These are phyloP conservation scores for Hypoxylon sp. DNA, from an alignment of 2,329 filamentous ascomycete genomes.

Conservation along the genomic window DNA sequence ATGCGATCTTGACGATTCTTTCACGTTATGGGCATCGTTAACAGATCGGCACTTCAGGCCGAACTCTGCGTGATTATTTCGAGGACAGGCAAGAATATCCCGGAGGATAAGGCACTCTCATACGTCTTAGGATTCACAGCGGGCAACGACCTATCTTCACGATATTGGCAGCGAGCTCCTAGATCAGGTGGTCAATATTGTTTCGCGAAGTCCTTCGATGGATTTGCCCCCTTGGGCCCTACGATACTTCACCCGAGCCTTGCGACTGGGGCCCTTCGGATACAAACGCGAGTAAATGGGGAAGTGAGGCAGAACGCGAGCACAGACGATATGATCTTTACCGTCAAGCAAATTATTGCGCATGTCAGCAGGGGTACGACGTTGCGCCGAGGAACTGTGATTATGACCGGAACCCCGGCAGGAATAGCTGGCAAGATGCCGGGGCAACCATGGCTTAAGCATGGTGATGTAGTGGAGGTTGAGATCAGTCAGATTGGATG, in stretches of 20 bases:
- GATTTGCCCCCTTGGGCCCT: conserved; percentile 26
- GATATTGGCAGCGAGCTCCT: conserved; percentile 26
- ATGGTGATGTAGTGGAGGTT: conserved; percentile 27
- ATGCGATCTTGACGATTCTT: not conserved
- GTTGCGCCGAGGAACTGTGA: conserved; percentile 23
- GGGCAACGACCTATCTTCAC: conserved; percentile 26
- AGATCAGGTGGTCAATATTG: conserved; percentile 28
- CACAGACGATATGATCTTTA: conserved; percentile 24
- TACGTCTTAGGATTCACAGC: conserved; percentile 26
- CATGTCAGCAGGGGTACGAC: conserved; percentile 30
- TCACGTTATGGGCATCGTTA: not conserved
- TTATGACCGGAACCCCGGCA: conserved; percentile 29
- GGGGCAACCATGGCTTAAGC: conserved; percentile 23
- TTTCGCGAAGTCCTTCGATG: conserved; percentile 31
- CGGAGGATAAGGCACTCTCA: conserved; percentile 17
- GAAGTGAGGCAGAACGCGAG: conserved; percentile 25
- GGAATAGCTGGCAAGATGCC: conserved; percentile 29
- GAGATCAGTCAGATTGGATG: conserved; percentile 22
- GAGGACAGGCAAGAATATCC: conserved; percentile 31
- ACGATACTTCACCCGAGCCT: conserved; percentile 20
- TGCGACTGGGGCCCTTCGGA: conserved; percentile 2
- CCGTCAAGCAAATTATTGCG: conserved; percentile 22
- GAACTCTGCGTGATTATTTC: conserved; percentile 27
- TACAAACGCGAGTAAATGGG: conserved; percentile 24
- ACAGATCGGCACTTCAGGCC: not conserved